phyloP scores from a whole-genome alignment of 306 rosid species.

The Geum urbanum region DNA sequence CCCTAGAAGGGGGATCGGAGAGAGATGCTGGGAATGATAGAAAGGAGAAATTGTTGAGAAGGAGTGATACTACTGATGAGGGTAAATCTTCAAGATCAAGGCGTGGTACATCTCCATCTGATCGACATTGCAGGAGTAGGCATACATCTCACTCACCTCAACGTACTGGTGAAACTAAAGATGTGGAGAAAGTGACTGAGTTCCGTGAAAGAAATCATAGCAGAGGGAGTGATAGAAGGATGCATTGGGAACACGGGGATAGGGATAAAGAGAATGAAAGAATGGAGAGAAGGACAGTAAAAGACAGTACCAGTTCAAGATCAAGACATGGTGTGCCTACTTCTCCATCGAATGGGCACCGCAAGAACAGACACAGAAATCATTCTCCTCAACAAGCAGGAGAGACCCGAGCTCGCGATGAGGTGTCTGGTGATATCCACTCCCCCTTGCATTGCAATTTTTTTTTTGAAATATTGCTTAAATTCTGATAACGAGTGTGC shows the following conservation, averaged over 20 bases:
- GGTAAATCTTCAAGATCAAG: conserved; percentile 56
- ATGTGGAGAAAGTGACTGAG: conserved; percentile 8
- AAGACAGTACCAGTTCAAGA: conserved; percentile 47
- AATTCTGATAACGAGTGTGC: background rate
- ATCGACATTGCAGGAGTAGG: conserved; percentile 18
- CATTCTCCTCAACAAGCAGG: conserved; percentile 25
- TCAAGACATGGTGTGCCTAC: conserved; percentile 54
- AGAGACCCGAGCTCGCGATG: conserved; percentile 50
- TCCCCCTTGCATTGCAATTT: conserved; percentile 12
- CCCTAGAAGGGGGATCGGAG: conserved; percentile 44
- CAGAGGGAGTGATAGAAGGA: conserved; percentile 14
- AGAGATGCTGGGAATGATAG: conserved; percentile 38
- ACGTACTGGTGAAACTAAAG: conserved; percentile 8
- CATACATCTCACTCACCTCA: conserved; percentile 28
- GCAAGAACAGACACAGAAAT: conserved; percentile 11
- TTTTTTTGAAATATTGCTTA: background rate
- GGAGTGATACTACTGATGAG: conserved; percentile 25
- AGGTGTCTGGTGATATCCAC: conserved; percentile 97
- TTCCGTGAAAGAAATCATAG: conserved; percentile 6
- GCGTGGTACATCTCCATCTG: conserved; percentile 36
- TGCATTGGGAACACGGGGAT: conserved; percentile 46
- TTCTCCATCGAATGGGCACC: conserved; percentile 24
- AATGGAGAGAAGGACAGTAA: conserved; percentile 45
- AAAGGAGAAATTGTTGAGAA: conserved; percentile 43
- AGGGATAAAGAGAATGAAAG: conserved; percentile 40